phyloP scores from a whole-genome alignment of 495 filamentous ascomycete genomes.

The Lasiosphaeris hirsuta region DNA sequence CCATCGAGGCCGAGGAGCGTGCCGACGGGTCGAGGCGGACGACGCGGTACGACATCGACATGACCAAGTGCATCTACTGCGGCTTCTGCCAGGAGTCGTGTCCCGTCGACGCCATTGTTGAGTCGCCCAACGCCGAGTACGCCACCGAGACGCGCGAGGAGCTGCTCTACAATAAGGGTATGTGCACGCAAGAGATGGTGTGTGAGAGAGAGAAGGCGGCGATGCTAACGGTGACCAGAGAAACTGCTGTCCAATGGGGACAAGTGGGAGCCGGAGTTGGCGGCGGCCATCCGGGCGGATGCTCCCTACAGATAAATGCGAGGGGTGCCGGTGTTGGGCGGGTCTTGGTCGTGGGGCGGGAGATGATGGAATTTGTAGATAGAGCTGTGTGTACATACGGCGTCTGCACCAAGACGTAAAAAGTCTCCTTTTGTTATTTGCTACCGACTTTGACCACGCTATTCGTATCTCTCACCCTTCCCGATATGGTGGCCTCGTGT shows the following conservation, averaged over 20 bases:
- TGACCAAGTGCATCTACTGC: conserved; percentile 99
- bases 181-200: no score
- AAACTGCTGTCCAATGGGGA: conserved; percentile 86
- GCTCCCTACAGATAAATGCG: conserved; percentile 73
- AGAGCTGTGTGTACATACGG: conserved; percentile 32
- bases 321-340: not conserved
- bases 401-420: conserved; percentile 6
- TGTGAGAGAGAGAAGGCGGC: not conserved
- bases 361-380: conserved; percentile 26
- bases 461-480: no score
- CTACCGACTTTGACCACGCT: no score
- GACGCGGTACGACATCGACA: conserved; percentile 98
- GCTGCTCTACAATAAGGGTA: conserved; percentile 96
- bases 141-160: conserved; percentile 97
- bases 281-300: conserved; percentile 84
- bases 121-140: conserved; percentile 95
- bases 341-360: not conserved
- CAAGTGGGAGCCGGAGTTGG: conserved; percentile 98
- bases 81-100: conserved; percentile 99
- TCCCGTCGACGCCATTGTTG: conserved; percentile 96
- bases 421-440: not conserved
- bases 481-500: no score
- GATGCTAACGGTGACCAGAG: conserved; percentile 26
- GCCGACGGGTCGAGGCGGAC: conserved; percentile 91
- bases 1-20: conserved; percentile 97